Conservation (phyloP, 306 rosid species). For the Dalbergia cochinchinensis region DNA sequence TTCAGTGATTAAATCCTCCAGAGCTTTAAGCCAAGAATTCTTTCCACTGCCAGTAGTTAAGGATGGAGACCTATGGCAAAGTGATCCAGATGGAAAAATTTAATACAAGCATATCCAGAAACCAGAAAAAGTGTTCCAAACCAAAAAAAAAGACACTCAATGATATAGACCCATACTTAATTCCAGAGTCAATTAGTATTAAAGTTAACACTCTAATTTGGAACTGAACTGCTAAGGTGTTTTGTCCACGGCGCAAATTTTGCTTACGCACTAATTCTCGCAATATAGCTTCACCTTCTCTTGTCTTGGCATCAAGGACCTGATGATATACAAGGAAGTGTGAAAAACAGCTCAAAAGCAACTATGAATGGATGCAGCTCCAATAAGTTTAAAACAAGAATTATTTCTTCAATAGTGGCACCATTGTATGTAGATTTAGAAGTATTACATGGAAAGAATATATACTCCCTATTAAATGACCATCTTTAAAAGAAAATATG, state of each 20-base stretch:
- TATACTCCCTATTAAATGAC: not conserved
- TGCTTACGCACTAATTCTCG: conserved; percentile 41
- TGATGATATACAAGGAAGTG: conserved; percentile 23
- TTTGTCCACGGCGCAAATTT: conserved; percentile 29
- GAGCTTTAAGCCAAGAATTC: conserved; percentile 48
- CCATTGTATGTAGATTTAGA: conserved; percentile 15
- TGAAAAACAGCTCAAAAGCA: conserved; percentile 28
- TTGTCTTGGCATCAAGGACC: conserved; percentile 49
- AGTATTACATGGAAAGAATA: not conserved
- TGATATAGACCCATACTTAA: conserved; percentile 34
- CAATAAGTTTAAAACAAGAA: conserved; percentile 6
- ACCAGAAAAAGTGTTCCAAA: not conserved
- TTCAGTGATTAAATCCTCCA: conserved; percentile 38
- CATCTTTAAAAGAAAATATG: not conserved
- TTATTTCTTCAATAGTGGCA: conserved; percentile 12
- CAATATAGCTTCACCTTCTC: conserved; percentile 51
- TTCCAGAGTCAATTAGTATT: conserved; percentile 44
- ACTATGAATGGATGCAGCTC: conserved; percentile 12
- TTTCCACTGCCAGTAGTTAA: conserved; percentile 32
- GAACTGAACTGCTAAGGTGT: conserved; percentile 39
- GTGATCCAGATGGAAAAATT: conserved; percentile 3
- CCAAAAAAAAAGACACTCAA: not conserved
- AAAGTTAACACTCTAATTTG: conserved; percentile 44
- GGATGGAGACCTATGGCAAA: conserved; percentile 45
- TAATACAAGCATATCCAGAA: not conserved